Conservation (phyloP, 805 yeast genomes). For the Candida pseudofarinosa region DNA sequence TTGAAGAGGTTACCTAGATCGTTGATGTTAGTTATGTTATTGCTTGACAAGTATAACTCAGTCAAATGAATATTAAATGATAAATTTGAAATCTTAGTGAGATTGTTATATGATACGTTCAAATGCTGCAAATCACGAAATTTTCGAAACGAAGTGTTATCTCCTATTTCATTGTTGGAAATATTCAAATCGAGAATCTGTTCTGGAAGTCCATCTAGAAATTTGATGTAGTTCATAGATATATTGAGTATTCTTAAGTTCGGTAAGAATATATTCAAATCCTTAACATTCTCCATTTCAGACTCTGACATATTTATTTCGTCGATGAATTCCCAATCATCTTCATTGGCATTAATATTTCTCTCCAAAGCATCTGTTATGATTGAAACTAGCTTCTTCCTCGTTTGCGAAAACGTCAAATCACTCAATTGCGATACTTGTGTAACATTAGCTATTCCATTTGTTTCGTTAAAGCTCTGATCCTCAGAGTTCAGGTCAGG, state of each 20-base stretch:
- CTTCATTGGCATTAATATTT: constrained; percentile 25
- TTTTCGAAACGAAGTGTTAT: constrained; percentile 37
- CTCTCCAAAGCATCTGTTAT: constrained; percentile 40
- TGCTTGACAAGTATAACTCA: constrained; percentile 33
- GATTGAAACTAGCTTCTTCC: constrained; percentile 39
- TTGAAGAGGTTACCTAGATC: constrained; percentile 38
- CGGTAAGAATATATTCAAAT: constrained; percentile 43
- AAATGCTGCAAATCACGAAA: constrained; percentile 40
- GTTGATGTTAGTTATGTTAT: constrained; percentile 29
- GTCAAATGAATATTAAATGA: constrained; percentile 38
- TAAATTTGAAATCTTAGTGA: constrained; percentile 36
- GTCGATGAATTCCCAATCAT: constrained; percentile 40
- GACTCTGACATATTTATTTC: constrained; percentile 32
- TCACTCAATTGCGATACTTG: constrained; percentile 39
- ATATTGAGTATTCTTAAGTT: constrained; percentile 36
- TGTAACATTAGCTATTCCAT: constrained; percentile 31
- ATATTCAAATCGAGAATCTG: constrained; percentile 34
- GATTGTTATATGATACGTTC: constrained; percentile 34
- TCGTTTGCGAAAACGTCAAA: constrained; percentile 46
- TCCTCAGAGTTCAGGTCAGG: constrained; percentile 19
- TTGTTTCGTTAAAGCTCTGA: constrained; percentile 2
- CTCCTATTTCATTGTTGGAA: constrained; percentile 36
- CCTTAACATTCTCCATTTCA: constrained; percentile 39
- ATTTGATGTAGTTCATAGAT: constrained; percentile 39
- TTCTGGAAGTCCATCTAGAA: constrained; percentile 44